Evolutionary conservation across 805 yeast species (phyloP), one percentile per base, ranked within the genome.

Genomic region (Yamadazyma akitaensis): DNA sequence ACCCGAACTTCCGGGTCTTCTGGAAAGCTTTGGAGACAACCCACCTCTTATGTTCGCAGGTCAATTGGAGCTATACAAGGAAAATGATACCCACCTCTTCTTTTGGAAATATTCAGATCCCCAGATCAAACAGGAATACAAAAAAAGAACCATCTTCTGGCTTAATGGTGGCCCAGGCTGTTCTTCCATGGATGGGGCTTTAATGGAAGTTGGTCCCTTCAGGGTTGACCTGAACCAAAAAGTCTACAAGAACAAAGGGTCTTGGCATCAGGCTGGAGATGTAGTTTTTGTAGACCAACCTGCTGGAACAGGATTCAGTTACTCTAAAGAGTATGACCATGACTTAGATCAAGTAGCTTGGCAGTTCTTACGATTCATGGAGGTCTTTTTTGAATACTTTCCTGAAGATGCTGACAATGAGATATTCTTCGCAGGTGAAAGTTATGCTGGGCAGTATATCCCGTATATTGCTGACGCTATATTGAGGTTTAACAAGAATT

Each of bases 151-250:
- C 18, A 75, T 85, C 8, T 75, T 94, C 45, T 94, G 99, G 98
- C 74, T 94, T 18, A 94, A 94, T 63, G 99, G 99, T 34, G 99
- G 99, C 0, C 99, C 99, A 0, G 99, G 99, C 0, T 94, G 99
- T 63, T 90, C 97, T 1, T 90, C 97, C 0, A 82, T 92, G 94
- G 99, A 94, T 65, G 99, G 99, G 13, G 96, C 96, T 0, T 62
- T 94, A 53, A 80, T 91, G 80, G 99, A 94, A 63, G 68, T 83
- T 2, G 99, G 99, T 0, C 98, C 99, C 0, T 78, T 89, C 37
- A 73, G 96, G 44, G 76, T 89, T 16, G 67, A 70, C 53, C 54
- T 61, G 0, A 59, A 76, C 8, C 50, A 53, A 12, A 61, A 73
- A 43, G 75, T 88, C 8, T 64, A 61, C 12, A 64, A 71, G 44